phyloP scores from a whole-genome alignment of 768 basidiomycete genomes.

The Xerocomus brunneocitrinus region DNA sequence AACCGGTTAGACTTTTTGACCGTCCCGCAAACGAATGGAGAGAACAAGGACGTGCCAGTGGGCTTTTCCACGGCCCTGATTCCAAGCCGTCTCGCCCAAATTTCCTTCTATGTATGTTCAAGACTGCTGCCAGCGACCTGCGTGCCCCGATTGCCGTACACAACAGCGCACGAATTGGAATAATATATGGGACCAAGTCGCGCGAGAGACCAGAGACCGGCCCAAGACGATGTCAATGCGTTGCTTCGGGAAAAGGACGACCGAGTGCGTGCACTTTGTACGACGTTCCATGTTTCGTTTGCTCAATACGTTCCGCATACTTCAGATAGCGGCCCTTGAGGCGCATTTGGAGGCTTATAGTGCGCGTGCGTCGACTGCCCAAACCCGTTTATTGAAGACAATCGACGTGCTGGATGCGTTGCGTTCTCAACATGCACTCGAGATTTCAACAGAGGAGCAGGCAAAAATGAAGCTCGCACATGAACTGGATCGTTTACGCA shows the following conservation, averaged over 20 bases:
- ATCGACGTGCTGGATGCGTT: slow-evolving; percentile 47
- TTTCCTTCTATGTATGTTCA: slow-evolving; percentile 20
- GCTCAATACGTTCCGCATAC: not conserved
- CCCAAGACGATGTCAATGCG: slow-evolving; percentile 17
- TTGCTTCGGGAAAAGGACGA: slow-evolving; percentile 25
- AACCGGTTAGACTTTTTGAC: not conserved
- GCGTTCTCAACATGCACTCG: slow-evolving; percentile 36
- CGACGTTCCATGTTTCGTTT: no score
- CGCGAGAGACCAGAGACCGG: slow-evolving; percentile 12
- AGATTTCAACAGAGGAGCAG: slow-evolving; percentile 34
- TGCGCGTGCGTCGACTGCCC: slow-evolving; percentile 39
- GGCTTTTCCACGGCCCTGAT: no score
- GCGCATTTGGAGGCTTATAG: slow-evolving; percentile 33
- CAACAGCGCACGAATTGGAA: not conserved
- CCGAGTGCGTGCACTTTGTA: slow-evolving; percentile 16
- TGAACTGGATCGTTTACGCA: slow-evolving; percentile 35
- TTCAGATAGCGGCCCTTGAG: slow-evolving; percentile 29
- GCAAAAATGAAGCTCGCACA: slow-evolving; percentile 34
- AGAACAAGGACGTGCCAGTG: no score
- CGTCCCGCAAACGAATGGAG: not conserved
- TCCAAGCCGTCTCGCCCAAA: not conserved
- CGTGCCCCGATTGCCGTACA: not conserved
- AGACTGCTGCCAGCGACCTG: not conserved
- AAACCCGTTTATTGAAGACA: slow-evolving; percentile 44
- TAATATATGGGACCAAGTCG: slow-evolving; percentile 26